Evolutionary conservation across 2,329 filamentous ascomycete species (phyloP), one percentile per base, ranked within the genome.

Genomic region (Colletotrichum scovillei): DNA sequence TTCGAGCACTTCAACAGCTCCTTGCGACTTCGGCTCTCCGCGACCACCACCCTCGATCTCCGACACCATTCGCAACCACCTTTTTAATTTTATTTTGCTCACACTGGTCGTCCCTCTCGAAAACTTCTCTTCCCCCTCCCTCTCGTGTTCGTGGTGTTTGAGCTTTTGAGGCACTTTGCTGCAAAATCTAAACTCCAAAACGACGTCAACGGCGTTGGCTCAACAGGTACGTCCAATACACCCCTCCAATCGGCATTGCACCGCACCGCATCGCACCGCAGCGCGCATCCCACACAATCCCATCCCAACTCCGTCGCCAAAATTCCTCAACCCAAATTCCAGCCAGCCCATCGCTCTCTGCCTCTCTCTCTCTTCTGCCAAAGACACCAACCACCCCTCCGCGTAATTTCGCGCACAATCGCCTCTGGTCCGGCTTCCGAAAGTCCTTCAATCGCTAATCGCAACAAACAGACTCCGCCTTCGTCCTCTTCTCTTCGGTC

Each of bases 1-100:
- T 38, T 30, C 38, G 70, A 73, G 71, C 71, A 73, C 71, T 73
- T 73, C 67, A 73, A 73, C 60, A 55, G 67, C 67, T 71, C 67
- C 55, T 73, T 66, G 71, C 67, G 67, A 70, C 67, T 71, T 71
- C 71, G 71, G 71, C 71, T 56, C 62, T 73, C 67, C 67, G 67
- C 71, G 49, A 66, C 56, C 67, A 71, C 56, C 67, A 22, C n/a
- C 49, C 67, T 73, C 67, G 60, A 71, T 73, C 71, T 73, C 71
- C 71, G 71, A 73, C 67, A 24, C 49, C 16, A 14, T 53, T 60
- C 60, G 46, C 49, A 63, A 66, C 67, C 42, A 19, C 38, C 16
- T 42, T 6, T 42, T 42, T 53, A 42, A 60, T 65, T 52, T 53
- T 42, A n/a, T 46, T 59, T 63, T 63, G 22, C 26, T 5, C 49